Evolutionary conservation across 306 rosid species (phyloP), one percentile per base, ranked within the genome.

Genomic region (Rosa persica): DNA sequence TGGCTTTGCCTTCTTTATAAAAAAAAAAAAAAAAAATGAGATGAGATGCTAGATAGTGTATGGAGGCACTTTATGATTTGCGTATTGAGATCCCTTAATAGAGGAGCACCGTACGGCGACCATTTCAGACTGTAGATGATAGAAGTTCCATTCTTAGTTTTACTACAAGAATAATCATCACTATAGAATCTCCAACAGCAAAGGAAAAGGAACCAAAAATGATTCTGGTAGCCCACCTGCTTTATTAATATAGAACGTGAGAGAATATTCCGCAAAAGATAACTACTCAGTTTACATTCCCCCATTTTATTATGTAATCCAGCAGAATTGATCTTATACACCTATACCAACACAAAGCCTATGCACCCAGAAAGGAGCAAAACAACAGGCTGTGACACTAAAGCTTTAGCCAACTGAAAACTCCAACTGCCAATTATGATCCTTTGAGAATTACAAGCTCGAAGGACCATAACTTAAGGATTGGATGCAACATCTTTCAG

Each of bases 221-320:
- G 23, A n/a, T 30, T 70, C 67, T 9, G 64, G 30, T 80, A 69
- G 57, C 69, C 42, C 43, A 10, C 78, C 27, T 27, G 72, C 71
- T 72, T 86, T 85, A 91, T 88, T 89, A 27, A 61, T 44, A 55
- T 27, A 51, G 40, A 85, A 72, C 77, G 61, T 27, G 69, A 71
- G 72, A 73, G 82, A 76, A 82, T 79, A 84, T 85, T 78, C 78
- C 77, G 57, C 72, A 27, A 70, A 85, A 83, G 12, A 44, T 67
- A 57, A 60, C 22, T 23, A 74, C 75, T 76, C 72, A 76, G 87
- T 76, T 84, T 77, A 85, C 86, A 84, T 83, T 16, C 78, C 83
- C 88, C 86, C 76, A 44, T 49, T 30, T 90, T 86, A 85, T 89
- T 88, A 77, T 79, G 44, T 66, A 52, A 76, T 43, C 30, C 58